Conservation (phyloP, 768 basidiomycete species). For the Mycena epipterygia region DNA sequence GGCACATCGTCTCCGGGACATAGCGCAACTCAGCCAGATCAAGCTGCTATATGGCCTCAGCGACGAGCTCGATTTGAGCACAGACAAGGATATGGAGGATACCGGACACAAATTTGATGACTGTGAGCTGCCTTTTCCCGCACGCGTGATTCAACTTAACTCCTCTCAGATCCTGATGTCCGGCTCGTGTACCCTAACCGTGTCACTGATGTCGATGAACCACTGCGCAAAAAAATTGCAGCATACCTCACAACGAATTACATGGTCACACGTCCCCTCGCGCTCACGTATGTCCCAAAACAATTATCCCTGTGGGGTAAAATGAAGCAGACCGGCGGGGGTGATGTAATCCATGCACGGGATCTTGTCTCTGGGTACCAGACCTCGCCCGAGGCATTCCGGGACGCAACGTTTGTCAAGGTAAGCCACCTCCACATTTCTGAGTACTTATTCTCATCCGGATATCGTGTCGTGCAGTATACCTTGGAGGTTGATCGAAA, state of each 20-base stretch:
- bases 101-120: background rate
- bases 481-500: conserved; percentile 10
- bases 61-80: conserved; percentile 12
- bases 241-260: conserved; percentile 4
- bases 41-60: conserved; percentile 1
- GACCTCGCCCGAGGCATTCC: background rate
- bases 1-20: background rate
- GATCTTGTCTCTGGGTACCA: conserved; percentile 3
- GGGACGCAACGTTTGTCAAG: conserved; percentile 21
- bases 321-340: background rate
- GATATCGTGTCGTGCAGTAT: background rate
- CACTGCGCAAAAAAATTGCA: background rate
- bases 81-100: background rate
- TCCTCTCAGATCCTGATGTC: background rate
- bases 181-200: conserved; percentile 13
- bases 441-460: background rate
- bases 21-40: conserved; percentile 9
- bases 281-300: background rate
- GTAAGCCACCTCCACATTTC: conserved; percentile 36
- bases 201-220: background rate
- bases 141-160: background rate
- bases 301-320: conserved; percentile 9
- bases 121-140: conserved; percentile 2
- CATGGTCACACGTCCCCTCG: background rate
- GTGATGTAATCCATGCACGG: conserved; percentile 16